Evolutionary conservation across 2,329 filamentous ascomycete species (phyloP).

Genomic region (Rhexocercosporidium sp.): DNA sequence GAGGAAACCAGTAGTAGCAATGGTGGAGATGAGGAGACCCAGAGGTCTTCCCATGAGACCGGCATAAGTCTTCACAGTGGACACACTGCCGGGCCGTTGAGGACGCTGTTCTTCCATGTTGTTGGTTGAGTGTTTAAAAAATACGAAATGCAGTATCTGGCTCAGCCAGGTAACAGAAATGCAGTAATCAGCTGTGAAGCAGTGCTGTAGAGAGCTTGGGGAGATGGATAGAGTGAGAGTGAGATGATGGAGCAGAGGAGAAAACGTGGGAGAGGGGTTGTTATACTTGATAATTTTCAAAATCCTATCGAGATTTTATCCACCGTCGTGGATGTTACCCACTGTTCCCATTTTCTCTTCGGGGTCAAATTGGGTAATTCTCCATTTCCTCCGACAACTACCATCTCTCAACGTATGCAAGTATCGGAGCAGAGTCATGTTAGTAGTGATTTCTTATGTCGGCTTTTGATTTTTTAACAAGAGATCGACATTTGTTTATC

Average conservation of each 20-base stretch:
- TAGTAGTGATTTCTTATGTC: neutral
- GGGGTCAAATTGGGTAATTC: conserved; percentile 10
- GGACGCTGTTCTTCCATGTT: conserved; percentile 12
- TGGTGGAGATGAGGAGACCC: conserved; percentile 70
- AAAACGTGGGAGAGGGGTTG: conserved; percentile 10
- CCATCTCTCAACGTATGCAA: conserved; percentile 16
- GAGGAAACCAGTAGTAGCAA: conserved; percentile 81
- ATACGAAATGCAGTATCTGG: conserved; percentile 3
- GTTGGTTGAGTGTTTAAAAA: conserved; percentile 1
- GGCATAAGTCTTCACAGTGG: conserved; percentile 52
- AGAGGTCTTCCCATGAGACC: conserved; percentile 70
- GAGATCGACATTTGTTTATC: conserved; percentile 23
- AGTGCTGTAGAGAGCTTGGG: neutral
- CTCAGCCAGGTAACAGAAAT: neutral
- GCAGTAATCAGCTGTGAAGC: neutral
- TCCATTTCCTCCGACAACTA: neutral
- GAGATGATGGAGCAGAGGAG: neutral
- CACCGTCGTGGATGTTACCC: conserved; percentile 14
- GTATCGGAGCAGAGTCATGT: conserved; percentile 19
- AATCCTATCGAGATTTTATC: neutral
- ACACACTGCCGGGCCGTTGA: conserved; percentile 23
- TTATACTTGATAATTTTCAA: conserved; percentile 10
- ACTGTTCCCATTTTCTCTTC: conserved; percentile 9
- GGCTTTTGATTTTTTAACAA: conserved; percentile 1
- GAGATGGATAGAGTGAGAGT: neutral